Evolutionary conservation across 202 grass and related monocot species (phyloP).

Genomic region (Setaria italica): DNA sequence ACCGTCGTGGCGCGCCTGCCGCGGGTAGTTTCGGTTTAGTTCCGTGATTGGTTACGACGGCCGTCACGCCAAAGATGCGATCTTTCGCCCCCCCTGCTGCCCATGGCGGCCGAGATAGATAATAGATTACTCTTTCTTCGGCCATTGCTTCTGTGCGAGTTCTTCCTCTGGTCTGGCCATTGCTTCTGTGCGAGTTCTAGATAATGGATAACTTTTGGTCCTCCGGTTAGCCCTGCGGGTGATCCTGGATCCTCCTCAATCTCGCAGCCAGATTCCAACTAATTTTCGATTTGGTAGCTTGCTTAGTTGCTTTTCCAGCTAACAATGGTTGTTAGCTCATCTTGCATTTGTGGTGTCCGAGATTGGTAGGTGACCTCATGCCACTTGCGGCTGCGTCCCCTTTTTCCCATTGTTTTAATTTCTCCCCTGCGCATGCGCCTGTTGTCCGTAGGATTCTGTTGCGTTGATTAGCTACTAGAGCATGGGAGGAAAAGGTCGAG

Average conservation of each 20-base stretch:
- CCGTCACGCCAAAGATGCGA: background rate
- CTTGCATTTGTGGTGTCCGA: constrained; percentile 32
- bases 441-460: background rate
- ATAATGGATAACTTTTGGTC: background rate
- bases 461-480: background rate
- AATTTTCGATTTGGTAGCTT: background rate
- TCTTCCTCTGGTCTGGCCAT: background rate
- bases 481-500: constrained; percentile 46
- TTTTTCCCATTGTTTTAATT: background rate
- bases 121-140: background rate
- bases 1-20: background rate
- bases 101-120: background rate
- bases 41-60: background rate
- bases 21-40: background rate
- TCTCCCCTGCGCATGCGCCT: constrained; percentile 8
- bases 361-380: constrained; percentile 48
- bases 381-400: background rate
- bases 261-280: constrained; percentile 5
- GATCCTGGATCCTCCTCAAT: background rate
- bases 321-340: background rate
- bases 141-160: background rate
- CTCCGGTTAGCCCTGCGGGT: background rate
- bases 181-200: background rate
- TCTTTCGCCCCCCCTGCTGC: background rate
- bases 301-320: background rate